These are phyloP conservation scores for Thalassiosira sp. DNA, from an alignment of 352 stramenopile genomes.

Conservation along the genomic window DNA sequence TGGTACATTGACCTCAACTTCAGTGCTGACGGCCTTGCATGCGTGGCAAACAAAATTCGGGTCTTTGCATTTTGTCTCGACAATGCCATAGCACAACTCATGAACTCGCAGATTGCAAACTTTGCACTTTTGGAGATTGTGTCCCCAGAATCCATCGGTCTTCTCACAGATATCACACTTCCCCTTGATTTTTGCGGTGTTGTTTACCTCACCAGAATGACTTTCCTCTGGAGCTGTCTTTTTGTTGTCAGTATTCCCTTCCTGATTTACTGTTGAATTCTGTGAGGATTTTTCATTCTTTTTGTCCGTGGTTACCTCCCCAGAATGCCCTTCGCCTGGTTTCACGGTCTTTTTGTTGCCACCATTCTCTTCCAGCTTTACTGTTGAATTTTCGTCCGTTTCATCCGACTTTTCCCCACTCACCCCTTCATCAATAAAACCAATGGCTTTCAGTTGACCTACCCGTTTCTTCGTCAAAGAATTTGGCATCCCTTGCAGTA, in stretches of 20 bases:
- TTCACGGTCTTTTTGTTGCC: not conserved
- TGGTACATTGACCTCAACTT: slow-evolving; percentile 47
- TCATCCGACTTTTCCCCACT: not conserved
- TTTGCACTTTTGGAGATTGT: slow-evolving; percentile 56
- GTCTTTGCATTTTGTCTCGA: slow-evolving; percentile 26
- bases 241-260: not conserved
- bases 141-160: slow-evolving; percentile 37
- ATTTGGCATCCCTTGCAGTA: slow-evolving; percentile 5
- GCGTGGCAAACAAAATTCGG: slow-evolving; percentile 51
- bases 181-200: slow-evolving; percentile 23
- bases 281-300: not conserved
- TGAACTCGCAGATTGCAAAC: slow-evolving; percentile 42
- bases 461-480: slow-evolving; percentile 15
- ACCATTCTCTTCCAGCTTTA: not conserved
- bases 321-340: not conserved
- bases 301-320: not conserved
- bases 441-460: slow-evolving; percentile 2
- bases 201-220: not conserved
- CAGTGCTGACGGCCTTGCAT: slow-evolving; percentile 29
- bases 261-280: not conserved
- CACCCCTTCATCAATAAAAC: not conserved
- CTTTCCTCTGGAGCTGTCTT: not conserved
- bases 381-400: not conserved
- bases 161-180: slow-evolving; percentile 58
- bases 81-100: slow-evolving; percentile 53